A percentile compares a stretch with the other conserved stretches of the same genome.
These are phyloP conservation scores for Tetrapisispora arboricola DNA, from an alignment of 805 yeast genomes.

Conservation along the genomic window DNA sequence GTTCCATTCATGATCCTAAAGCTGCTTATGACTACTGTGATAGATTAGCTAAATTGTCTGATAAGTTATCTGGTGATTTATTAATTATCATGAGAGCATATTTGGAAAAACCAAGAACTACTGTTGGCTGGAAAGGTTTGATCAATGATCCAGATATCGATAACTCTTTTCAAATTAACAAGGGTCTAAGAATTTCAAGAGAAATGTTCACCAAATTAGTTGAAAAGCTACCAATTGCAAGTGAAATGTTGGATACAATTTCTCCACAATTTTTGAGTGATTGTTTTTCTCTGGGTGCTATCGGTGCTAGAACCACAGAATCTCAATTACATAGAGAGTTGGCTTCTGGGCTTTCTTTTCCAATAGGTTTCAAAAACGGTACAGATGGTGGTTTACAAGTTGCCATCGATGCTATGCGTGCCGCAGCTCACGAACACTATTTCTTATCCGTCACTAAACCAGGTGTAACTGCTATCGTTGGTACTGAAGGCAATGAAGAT, in stretches of 20 bases:
- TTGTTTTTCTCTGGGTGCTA: conserved; percentile 87
- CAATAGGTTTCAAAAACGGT: conserved; percentile 97
- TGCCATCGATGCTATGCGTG: conserved; percentile 87
- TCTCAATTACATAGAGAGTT: conserved; percentile 96
- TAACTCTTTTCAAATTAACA: conserved; percentile 86
- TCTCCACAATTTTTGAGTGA: conserved; percentile 94
- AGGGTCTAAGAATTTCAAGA: conserved; percentile 83
- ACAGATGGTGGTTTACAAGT: conserved; percentile 92
- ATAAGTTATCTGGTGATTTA: conserved; percentile 64
- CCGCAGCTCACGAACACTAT: conserved; percentile 88
- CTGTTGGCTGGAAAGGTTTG: conserved; percentile 98
- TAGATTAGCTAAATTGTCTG: conserved; percentile 54
- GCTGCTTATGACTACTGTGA: conserved; percentile 84
- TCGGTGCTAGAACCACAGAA: conserved; percentile 98
- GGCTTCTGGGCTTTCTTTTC: conserved; percentile 97
- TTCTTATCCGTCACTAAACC: conserved; percentile 96
- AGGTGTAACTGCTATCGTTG: conserved; percentile 92
- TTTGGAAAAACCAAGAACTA: conserved; percentile 96
- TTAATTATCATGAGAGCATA: conserved; percentile 93
- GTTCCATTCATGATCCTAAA: conserved; percentile 87
- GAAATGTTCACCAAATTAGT: conserved; percentile 76
- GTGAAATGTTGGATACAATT: conserved; percentile 96
- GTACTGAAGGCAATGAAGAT: conserved; percentile 90
- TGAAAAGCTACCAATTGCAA: conserved; percentile 79
- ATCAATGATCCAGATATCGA: conserved; percentile 95